Evolutionary conservation across 208 protist species (phyloP).

Genomic region (Entamoeba histolytica): DNA sequence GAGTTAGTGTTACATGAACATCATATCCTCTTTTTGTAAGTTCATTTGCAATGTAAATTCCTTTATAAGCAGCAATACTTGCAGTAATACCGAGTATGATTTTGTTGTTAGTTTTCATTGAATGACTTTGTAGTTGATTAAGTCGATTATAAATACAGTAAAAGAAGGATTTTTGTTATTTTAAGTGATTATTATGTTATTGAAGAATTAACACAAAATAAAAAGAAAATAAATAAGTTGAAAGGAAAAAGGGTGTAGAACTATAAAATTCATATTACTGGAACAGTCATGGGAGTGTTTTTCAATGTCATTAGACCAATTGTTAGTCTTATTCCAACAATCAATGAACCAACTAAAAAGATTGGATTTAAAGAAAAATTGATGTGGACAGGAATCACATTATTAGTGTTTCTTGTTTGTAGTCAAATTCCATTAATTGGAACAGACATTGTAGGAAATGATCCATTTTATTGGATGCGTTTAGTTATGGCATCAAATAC

Average conservation of each 20-base stretch:
- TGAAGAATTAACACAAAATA: too few relatives aligned
- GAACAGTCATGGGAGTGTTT: background rate
- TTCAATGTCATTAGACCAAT: background rate
- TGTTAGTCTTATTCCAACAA: background rate
- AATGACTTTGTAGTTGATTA: too few relatives aligned
- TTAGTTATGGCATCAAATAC: too few relatives aligned
- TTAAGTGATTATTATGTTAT: too few relatives aligned
- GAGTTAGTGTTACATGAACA: background rate
- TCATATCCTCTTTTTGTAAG: background rate
- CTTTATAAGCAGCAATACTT: slow-evolving; percentile 11
- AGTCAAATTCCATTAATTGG: slow-evolving; percentile 96
- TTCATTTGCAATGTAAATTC: background rate
- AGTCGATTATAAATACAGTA: too few relatives aligned
- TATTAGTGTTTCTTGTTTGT: slow-evolving; percentile 73
- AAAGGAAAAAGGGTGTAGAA: too few relatives aligned
- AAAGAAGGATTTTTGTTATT: too few relatives aligned
- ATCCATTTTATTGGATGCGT: slow-evolving; percentile 60
- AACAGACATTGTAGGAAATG: slow-evolving; percentile 86
- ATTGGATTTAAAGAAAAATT: background rate
- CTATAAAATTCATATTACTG: too few relatives aligned
- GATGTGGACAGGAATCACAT: background rate
- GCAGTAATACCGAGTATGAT: slow-evolving; percentile 3
- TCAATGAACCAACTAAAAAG: background rate
- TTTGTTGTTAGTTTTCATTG: too few relatives aligned
- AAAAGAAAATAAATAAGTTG: too few relatives aligned